A percentile compares a stretch with the other conserved stretches of the same genome.
Evolutionary conservation across 345 rosid genomes (phyloP).

Genomic region (Linum tenue): DNA sequence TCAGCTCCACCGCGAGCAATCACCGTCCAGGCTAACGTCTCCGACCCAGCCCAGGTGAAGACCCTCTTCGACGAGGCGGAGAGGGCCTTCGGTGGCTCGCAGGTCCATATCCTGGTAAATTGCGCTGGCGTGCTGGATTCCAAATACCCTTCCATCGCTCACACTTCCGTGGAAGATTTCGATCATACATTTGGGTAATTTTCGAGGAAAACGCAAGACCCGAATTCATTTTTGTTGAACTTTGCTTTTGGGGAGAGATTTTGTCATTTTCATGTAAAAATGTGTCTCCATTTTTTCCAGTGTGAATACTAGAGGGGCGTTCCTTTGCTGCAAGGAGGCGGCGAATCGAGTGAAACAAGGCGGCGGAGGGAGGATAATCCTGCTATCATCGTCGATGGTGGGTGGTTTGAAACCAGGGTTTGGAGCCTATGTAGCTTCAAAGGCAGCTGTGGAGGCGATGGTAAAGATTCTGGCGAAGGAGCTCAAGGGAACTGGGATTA

Average conservation of each 20-base stretch:
- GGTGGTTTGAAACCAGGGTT: conserved; percentile 14
- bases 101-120: conserved; percentile 29
- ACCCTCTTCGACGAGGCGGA: conserved; percentile 29
- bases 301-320: conserved; percentile 25
- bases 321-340: conserved; percentile 31
- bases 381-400: conserved; percentile 21
- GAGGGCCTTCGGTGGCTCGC: conserved; percentile 18
- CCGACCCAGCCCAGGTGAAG: conserved; percentile 32
- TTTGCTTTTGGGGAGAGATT: too few relatives aligned
- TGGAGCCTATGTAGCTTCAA: conserved; percentile 29
- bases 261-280: too few relatives aligned
- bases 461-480: conserved; percentile 29
- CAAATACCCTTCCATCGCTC: conserved; percentile 25
- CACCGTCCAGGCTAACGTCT: conserved; percentile 20
- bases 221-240: too few relatives aligned
- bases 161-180: conserved; percentile 27
- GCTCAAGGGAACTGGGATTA: conserved; percentile 30
- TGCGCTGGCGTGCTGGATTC: conserved; percentile 28
- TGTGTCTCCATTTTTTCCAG: conserved; percentile 5
- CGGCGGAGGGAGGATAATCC: conserved; percentile 26
- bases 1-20: conserved; percentile 15
- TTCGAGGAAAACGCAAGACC: too few relatives aligned
- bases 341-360: conserved; percentile 20
- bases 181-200: conserved; percentile 27
- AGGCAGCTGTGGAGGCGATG: conserved; percentile 32